Conservation (phyloP, 2,329 filamentous ascomycete genomes). For the Pestalotiopsis sp. region DNA sequence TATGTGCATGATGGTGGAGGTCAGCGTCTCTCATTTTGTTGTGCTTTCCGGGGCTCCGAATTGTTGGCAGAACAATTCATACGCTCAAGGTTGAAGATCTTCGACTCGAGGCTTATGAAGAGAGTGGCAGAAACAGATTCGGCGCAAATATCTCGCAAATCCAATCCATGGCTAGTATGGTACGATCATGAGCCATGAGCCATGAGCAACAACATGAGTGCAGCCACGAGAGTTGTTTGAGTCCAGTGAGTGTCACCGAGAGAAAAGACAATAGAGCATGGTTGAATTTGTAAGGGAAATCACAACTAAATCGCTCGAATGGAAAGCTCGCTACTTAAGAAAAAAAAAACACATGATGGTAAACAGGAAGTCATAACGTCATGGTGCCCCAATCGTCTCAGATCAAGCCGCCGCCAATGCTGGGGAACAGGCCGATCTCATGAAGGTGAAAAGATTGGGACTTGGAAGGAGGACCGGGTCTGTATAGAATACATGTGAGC, state of each 20-base stretch:
- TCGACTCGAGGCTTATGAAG: no score
- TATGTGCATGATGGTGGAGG: no score
- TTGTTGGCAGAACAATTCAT: no score
- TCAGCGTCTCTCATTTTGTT: no score
- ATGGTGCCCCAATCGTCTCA: neutral
- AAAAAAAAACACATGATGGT: neutral
- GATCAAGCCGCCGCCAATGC: neutral
- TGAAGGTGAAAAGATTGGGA: constrained; percentile 3
- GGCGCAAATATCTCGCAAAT: no score
- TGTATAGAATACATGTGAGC: neutral
- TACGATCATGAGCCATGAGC: no score
- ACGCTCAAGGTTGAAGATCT: no score
- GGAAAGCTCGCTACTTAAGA: neutral
- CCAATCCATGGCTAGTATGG: no score
- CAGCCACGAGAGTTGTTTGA: no score
- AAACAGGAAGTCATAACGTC: neutral
- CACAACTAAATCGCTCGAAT: neutral
- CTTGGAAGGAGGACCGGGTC: neutral
- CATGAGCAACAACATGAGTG: no score
- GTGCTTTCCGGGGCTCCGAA: no score
- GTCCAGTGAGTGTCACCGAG: neutral
- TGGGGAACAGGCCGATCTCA: constrained; percentile 3
- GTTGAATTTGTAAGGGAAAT: neutral
- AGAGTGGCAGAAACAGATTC: no score
- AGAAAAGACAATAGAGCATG: neutral